Evolutionary conservation across 1,284 basidiomycete species (phyloP), one percentile per base, ranked within the genome.

Genomic region (Trichosporon ovoides): DNA sequence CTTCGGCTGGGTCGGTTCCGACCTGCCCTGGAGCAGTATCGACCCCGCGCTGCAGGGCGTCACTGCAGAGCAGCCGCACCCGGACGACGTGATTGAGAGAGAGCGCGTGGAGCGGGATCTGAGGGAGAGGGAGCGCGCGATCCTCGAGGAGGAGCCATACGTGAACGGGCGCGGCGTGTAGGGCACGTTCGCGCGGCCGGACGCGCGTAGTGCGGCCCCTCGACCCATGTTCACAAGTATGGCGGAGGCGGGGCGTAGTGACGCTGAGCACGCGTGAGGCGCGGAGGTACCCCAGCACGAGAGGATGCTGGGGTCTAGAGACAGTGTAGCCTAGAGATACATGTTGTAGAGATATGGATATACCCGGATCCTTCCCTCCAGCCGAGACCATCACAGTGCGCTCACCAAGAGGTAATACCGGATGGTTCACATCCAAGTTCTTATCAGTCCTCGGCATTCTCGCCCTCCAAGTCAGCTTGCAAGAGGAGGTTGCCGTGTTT

Each of bases 1-100:
- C 55, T 70, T 67, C 48, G 61, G 63, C 4, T 70, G 68, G 68
- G 62, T 60, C 7, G 68, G 67, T 13, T 28, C 65, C 19, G 66
- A 64, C 31, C 46, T 58, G 33, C 59, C 59, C 10, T 66, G 64
- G 64, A 38, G 52, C 11, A 54, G 51, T 11, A 56, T 63, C 22
- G 64, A 66, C 33, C 51, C 60, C 1, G 54, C 56, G 2, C 51
- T 58, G 3, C 43, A 48, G 43, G 43, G 43, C 43, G 43, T 48
- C 22, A 48, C 43, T 22, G 43, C 51, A 20, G 35, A 48, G 24
- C 43, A 48, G 24, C 22, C 43, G 43, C 24, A 46, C 24, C 20
- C 14, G 43, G 22, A 14, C 22, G 22, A 48, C 12, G 28, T 31
- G 24, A 16, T 28, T 13, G 43, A 48, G 24, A 22, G 43, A 2